Evolutionary conservation across 1,284 basidiomycete species (phyloP).

Genomic region (Cryptococcus maquisensis): DNA sequence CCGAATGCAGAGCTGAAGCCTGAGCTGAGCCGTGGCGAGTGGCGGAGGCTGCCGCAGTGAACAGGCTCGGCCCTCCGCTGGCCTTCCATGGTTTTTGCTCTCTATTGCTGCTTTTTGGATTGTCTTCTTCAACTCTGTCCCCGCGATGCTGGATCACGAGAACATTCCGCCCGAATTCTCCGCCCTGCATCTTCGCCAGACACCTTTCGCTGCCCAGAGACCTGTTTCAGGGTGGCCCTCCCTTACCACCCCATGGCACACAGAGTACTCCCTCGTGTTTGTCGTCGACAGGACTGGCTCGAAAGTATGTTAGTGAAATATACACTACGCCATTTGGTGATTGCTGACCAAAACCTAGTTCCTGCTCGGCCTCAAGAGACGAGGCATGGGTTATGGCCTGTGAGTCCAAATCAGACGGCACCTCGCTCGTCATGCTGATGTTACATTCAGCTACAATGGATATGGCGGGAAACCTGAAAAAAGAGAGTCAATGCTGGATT

Average conservation of each 20-base stretch:
- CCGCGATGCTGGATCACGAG: not conserved
- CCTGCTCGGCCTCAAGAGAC: constrained; percentile 65
- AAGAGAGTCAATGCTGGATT: constrained; percentile 59
- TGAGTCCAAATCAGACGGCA: constrained; percentile 37
- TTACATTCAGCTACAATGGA: constrained; percentile 58
- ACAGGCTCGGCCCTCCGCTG: not conserved
- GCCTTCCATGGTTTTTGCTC: not conserved
- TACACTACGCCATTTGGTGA: not conserved
- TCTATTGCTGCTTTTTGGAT: no score
- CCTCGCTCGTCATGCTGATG: not conserved
- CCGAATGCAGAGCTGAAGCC: no score
- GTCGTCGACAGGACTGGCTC: constrained; percentile 41
- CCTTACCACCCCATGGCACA: not conserved
- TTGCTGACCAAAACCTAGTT: constrained; percentile 42
- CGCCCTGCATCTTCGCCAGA: not conserved
- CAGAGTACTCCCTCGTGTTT: constrained; percentile 44
- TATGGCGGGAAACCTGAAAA: constrained; percentile 70
- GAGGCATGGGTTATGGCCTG: constrained; percentile 63
- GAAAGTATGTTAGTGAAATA: not conserved
- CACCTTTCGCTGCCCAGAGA: constrained; percentile 4
- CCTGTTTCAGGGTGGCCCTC: constrained; percentile 8
- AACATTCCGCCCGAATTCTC: not conserved
- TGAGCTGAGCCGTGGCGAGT: no score
- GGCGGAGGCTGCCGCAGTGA: no score
- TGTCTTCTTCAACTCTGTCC: no score